These are phyloP conservation scores for Phytophthora sojae DNA, from an alignment of 352 stramenopile species.

Conservation along the genomic window DNA sequence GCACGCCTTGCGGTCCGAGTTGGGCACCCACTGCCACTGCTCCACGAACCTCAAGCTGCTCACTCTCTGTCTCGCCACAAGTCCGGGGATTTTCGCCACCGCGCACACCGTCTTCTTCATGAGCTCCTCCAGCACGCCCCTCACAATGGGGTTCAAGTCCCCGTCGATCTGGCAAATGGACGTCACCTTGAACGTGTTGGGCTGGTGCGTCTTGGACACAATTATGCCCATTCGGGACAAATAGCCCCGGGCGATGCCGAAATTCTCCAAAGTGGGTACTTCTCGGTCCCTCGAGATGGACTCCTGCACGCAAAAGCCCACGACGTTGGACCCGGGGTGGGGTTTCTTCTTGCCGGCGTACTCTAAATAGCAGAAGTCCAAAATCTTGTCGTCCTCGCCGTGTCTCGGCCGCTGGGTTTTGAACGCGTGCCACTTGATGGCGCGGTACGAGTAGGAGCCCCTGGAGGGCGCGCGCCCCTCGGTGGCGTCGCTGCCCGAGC, in stretches of 20 bases:
- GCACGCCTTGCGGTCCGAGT: conserved; percentile 75
- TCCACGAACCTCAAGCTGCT: conserved; percentile 77
- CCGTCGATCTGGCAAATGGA: conserved; percentile 80
- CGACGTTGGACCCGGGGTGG: conserved; percentile 57
- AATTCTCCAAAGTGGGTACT: conserved; percentile 68
- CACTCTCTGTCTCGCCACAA: conserved; percentile 73
- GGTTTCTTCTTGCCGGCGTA: conserved; percentile 71
- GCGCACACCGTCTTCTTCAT: conserved; percentile 67
- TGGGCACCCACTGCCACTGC: conserved; percentile 83
- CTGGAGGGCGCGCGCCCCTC: conserved; percentile 4
- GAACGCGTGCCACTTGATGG: conserved; percentile 82
- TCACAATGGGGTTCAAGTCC: conserved; percentile 56
- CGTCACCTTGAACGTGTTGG: conserved; percentile 67
- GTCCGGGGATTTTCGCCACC: conserved; percentile 49
- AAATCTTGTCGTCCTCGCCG: conserved; percentile 48
- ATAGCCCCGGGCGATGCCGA: conserved; percentile 63
- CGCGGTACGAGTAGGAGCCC: conserved; percentile 63
- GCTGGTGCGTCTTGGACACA: conserved; percentile 68
- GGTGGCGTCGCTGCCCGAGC: conserved; percentile 15
- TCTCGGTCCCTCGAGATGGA: conserved; percentile 68
- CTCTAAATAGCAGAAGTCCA: conserved; percentile 82
- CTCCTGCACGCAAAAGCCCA: conserved; percentile 80
- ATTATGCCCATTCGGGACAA: conserved; percentile 72
- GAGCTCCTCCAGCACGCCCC: conserved; percentile 57
- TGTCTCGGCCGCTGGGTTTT: conserved; percentile 38